A percentile compares a stretch with the other conserved stretches of the same genome.
Evolutionary conservation across 495 filamentous ascomycete genomes (phyloP).

Genomic region (Aspergillus diversus): DNA sequence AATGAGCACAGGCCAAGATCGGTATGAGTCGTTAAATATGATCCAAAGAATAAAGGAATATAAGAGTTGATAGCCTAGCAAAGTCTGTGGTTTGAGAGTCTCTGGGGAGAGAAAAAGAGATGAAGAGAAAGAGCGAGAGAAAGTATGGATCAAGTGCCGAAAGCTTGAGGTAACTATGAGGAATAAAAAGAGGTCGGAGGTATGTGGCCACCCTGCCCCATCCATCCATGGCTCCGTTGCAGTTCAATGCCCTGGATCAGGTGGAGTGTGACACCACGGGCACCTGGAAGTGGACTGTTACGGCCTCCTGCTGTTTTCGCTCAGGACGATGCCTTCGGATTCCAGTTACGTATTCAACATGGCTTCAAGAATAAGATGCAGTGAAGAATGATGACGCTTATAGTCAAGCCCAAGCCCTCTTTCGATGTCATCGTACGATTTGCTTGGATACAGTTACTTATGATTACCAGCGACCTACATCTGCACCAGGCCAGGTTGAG

Average conservation of each 20-base stretch:
- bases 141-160: background rate
- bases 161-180: slow-evolving; percentile 7
- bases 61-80: background rate
- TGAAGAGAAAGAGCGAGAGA: background rate
- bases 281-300: slow-evolving; percentile 10
- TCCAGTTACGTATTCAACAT: background rate
- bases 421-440: background rate
- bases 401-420: background rate
- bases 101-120: background rate
- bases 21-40: background rate
- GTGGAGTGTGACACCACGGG: slow-evolving; percentile 26
- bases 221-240: slow-evolving; percentile 30
- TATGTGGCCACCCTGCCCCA: slow-evolving; percentile 15
- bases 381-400: background rate
- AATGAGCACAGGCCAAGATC: background rate
- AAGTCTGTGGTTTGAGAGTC: background rate
- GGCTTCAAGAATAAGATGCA: background rate
- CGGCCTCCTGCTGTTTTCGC: slow-evolving; percentile 4
- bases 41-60: background rate
- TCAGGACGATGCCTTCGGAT: background rate
- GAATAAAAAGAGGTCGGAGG: slow-evolving; percentile 5
- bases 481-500: too few relatives aligned
- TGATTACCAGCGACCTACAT: too few relatives aligned
- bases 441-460: too few relatives aligned
- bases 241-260: slow-evolving; percentile 21